Evolutionary conservation across 2,329 filamentous ascomycete species (phyloP), one percentile per base, ranked within the genome.

Genomic region (Sarocladiaceae sp.): DNA sequence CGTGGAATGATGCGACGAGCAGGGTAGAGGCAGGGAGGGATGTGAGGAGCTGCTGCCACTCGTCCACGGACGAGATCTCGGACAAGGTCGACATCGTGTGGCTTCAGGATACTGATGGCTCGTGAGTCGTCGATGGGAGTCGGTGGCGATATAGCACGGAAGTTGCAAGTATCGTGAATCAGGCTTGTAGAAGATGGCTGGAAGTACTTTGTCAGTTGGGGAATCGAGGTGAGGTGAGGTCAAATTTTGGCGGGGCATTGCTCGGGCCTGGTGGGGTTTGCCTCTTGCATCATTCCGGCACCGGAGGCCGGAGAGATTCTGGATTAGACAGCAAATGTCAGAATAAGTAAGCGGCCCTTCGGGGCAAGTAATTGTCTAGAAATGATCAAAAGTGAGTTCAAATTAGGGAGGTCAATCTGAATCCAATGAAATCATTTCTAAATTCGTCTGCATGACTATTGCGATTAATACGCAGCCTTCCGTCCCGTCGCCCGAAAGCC

Each of bases 1-100:
- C 91, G 69, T 97, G 88, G 78, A 99, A 99, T 68, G 92, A 97
- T 65, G 96, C 83, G 64, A 97, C 79, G 57, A 93, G 78, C 55
- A 97, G 82, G 15, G 88, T 83, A 15, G 84, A 80, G 2, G 86
- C 65, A 11, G 88, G 81, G 13, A 92, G 77, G 37, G 82, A 77
- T 56, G 78, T 75, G 56, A 89, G 75, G 64, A 87, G 79, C 58
- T 82, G 73, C 59, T 84, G 76, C 84, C 94, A 97, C 61, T 84
- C 83, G 59, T 79, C 73, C 62, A 90, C 83, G 61, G 80, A 84
- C 60, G 83, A 80, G 71, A 97, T 86, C 64, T 95, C 88, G 58
- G 79, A 82, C 64, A 97, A 82, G 54, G 81, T 83, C 58, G 87
- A 89, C 87, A 92, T 92, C 56, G 59, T 73, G 42, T 31, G 26